Evolutionary conservation across 2,329 filamentous ascomycete genomes (phyloP), one percentile per base, ranked within the genome.

Genomic region (Capronia americana): DNA sequence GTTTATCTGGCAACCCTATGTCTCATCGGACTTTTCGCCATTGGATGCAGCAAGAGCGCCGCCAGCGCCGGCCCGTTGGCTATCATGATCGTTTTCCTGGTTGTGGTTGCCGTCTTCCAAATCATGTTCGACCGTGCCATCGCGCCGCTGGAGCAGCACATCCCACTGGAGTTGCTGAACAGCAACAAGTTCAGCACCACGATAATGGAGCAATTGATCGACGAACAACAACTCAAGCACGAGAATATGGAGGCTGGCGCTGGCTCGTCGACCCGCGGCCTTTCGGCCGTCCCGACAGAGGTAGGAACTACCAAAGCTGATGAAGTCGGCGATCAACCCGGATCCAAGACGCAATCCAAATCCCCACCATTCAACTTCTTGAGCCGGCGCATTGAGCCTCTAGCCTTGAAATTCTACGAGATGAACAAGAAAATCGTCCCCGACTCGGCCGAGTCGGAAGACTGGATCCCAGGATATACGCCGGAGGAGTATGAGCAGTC

Each of bases 1-100:
- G 79, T 97, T 23, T 97, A 98, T 76, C 84, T 97, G 26, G 89
- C 91, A 0, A 88, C 96, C 72, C 78, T 94, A 14, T 95, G 92
- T 79, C 84, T 97, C 77, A 90, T 97, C 70, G 93, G 93, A 24
- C 84, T 97, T 0, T 93, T 97, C 73, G 90, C 86, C 53, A 86
- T 94, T 59, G 88, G 87, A 10, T 81, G 82, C 4, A 67, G 63
- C 34, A 59, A 70, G 41, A 68, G 57, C 50, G 57, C 60, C 11
- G 57, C 46, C 38, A 79, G 79, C 12, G 74, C 89, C 12, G 90
- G 88, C 0, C 91, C 92, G 0, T 78, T 93, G 67, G 80, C 93
- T n/a, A 80, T 95, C 56, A 93, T 94, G 87, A 82, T 91, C 23
- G 75, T 90, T 23, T 91, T 93, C 79, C 80, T 93, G 8, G 77